A percentile compares a stretch with the other conserved stretches of the same genome.
Evolutionary conservation across 345 rosid genomes (phyloP).

Genomic region (Orychophragmus violaceus): DNA sequence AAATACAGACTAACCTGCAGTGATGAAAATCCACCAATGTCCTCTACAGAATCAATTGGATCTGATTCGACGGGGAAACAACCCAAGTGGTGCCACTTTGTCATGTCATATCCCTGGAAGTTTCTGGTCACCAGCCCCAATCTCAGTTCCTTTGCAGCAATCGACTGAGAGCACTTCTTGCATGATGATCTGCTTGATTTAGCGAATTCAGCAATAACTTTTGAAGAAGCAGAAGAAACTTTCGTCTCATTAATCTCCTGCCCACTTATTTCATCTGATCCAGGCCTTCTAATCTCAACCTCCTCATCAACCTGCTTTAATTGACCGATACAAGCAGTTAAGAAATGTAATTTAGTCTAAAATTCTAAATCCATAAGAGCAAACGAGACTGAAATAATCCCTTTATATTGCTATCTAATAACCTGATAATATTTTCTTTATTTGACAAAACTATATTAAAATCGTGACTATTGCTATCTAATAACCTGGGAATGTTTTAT

Average conservation of each 20-base stretch:
- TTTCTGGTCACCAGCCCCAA: slow-evolving; percentile 57
- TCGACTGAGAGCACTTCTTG: slow-evolving; percentile 63
- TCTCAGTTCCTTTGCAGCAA: slow-evolving; percentile 50
- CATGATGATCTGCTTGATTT: slow-evolving; percentile 80
- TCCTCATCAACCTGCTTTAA: background rate
- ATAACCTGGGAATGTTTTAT: slow-evolving; percentile 28
- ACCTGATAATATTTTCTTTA: slow-evolving; percentile 30
- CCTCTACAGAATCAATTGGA: slow-evolving; percentile 32
- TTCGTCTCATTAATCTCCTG: slow-evolving; percentile 14
- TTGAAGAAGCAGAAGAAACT: slow-evolving; percentile 17
- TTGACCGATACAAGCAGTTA: background rate
- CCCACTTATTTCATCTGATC: background rate
- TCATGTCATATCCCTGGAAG: slow-evolving; percentile 57
- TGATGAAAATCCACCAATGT: slow-evolving; percentile 54
- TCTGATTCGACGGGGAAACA: slow-evolving; percentile 47
- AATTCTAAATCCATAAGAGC: background rate
- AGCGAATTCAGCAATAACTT: slow-evolving; percentile 65
- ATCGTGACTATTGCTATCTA: too few relatives aligned
- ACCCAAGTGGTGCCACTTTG: slow-evolving; percentile 71
- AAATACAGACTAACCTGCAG: too few relatives aligned
- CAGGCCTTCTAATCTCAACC: background rate
- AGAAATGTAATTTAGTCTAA: background rate
- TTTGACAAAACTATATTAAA: too few relatives aligned
- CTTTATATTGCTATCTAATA: background rate
- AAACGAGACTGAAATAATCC: background rate